These are phyloP conservation scores for Boletus pseudopeckii DNA, from an alignment of 768 basidiomycete genomes.

Conservation along the genomic window DNA sequence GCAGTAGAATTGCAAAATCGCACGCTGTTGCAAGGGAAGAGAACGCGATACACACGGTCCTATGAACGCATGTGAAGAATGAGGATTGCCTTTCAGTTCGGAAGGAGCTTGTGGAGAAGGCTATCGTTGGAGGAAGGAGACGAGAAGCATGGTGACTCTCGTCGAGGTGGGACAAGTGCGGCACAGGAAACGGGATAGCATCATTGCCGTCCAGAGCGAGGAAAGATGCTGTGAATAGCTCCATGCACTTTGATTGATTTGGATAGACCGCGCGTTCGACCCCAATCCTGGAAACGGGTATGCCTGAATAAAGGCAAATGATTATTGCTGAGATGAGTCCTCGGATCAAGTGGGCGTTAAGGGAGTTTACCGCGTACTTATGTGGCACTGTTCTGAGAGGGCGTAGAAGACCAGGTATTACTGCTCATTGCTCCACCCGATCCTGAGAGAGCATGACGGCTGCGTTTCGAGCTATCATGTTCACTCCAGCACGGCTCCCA, in stretches of 20 bases:
- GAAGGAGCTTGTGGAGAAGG: slow-evolving; percentile 23
- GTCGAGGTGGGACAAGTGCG: slow-evolving; percentile 2
- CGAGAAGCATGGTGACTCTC: slow-evolving; percentile 15
- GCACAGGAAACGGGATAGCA: neutral
- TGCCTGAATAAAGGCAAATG: neutral
- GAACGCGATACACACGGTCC: slow-evolving; percentile 2
- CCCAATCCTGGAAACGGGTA: neutral
- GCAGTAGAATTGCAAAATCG: slow-evolving; percentile 17
- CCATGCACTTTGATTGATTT: neutral
- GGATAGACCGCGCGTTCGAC: neutral
- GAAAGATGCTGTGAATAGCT: neutral
- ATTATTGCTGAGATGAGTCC: neutral
- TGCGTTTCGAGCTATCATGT: neutral
- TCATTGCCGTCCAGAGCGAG: slow-evolving; percentile 1
- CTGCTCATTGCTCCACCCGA: slow-evolving; percentile 3
- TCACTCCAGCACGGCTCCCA: slow-evolving; percentile 8
- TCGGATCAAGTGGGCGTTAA: slow-evolving; percentile 12
- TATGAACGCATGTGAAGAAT: slow-evolving; percentile 7
- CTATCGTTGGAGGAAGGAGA: slow-evolving; percentile 8
- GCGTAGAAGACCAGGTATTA: neutral
- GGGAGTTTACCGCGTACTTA: neutral
- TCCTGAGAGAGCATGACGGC: slow-evolving; percentile 1
- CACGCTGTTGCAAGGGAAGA: slow-evolving; percentile 4
- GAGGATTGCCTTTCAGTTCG: slow-evolving; percentile 17
- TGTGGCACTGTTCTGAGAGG: neutral